Evolutionary conservation across 2,329 filamentous ascomycete genomes (phyloP).

Genomic region (Tolypocladium cylindrosporum): DNA sequence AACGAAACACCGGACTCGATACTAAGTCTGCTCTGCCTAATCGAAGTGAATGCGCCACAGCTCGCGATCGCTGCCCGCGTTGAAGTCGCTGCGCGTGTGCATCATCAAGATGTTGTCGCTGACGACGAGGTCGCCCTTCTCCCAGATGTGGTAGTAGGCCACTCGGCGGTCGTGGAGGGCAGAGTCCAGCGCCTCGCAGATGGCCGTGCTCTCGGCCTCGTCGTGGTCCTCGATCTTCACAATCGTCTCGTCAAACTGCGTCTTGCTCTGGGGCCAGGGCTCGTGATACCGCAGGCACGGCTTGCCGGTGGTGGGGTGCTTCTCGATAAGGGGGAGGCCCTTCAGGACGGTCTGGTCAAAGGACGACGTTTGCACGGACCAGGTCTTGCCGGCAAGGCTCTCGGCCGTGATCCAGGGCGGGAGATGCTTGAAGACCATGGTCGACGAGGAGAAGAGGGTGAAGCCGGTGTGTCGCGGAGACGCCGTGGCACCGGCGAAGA

Average conservation of each 20-base stretch:
- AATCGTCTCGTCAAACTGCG: constrained; percentile 35
- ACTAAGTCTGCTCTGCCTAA: constrained; percentile 8
- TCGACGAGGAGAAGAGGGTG: constrained; percentile 43
- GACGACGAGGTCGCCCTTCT: constrained; percentile 43
- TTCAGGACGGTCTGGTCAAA: constrained; percentile 34
- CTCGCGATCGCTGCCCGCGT: constrained; percentile 31
- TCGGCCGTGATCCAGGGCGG: constrained; percentile 24
- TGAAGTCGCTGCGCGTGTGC: constrained; percentile 39
- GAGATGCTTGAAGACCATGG: constrained; percentile 36
- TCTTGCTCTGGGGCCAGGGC: constrained; percentile 41
- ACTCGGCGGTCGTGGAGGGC: constrained; percentile 40
- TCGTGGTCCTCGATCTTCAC: constrained; percentile 29
- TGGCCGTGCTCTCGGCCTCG: constrained; percentile 17
- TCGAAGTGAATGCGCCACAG: constrained; percentile 43
- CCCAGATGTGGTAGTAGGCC: constrained; percentile 40
- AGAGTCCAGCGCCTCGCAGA: constrained; percentile 29
- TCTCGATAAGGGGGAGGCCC: constrained; percentile 31
- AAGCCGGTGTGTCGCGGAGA: constrained; percentile 41
- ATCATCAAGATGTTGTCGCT: constrained; percentile 40
- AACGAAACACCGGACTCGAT: not conserved
- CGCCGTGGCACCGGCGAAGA: constrained; percentile 36
- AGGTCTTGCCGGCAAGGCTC: constrained; percentile 29
- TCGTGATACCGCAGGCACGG: constrained; percentile 46
- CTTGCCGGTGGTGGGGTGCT: constrained; percentile 32
- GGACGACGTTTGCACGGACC: constrained; percentile 36